Evolutionary conservation across 1,284 basidiomycete genomes (phyloP).

Genomic region (Thecaphora thlaspeos): DNA sequence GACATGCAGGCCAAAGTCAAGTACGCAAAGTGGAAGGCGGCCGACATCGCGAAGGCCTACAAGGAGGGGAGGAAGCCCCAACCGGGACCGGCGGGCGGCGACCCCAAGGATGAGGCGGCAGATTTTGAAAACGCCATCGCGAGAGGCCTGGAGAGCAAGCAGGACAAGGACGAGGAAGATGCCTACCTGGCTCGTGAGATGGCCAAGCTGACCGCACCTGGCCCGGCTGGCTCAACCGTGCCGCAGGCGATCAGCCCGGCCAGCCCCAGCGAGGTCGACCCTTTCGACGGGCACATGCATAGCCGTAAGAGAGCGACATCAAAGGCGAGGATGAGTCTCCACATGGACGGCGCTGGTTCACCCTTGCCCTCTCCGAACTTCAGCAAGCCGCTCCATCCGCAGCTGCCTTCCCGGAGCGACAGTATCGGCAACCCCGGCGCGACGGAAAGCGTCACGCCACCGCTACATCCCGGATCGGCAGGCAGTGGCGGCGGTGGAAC

Average conservation of each 20-base stretch:
- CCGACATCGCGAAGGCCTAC: constrained; percentile 81
- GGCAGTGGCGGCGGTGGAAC: no score
- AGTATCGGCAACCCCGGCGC: not conserved
- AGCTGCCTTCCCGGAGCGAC: not conserved
- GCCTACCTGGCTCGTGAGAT: constrained; percentile 42
- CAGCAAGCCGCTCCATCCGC: constrained; percentile 8
- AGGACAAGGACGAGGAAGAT: constrained; percentile 39
- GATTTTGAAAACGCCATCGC: constrained; percentile 19
- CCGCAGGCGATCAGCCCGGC: constrained; percentile 2
- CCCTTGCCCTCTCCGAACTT: constrained; percentile 9
- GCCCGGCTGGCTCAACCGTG: not conserved
- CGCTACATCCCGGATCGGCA: no score
- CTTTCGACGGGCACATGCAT: not conserved
- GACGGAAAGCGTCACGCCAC: not conserved
- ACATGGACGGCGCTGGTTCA: constrained; percentile 5
- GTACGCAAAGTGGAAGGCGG: constrained; percentile 90
- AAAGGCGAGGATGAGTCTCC: constrained; percentile 6
- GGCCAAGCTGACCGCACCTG: constrained; percentile 34
- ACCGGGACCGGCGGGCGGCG: constrained; percentile 41
- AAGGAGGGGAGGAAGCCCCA: constrained; percentile 65
- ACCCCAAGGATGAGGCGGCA: constrained; percentile 26
- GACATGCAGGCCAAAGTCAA: constrained; percentile 72
- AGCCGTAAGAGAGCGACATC: not conserved
- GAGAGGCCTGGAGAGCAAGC: constrained; percentile 2
- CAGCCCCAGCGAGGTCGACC: no score